Conservation (phyloP, 2,329 filamentous ascomycete species). For the Trichoderma harzianum region DNA sequence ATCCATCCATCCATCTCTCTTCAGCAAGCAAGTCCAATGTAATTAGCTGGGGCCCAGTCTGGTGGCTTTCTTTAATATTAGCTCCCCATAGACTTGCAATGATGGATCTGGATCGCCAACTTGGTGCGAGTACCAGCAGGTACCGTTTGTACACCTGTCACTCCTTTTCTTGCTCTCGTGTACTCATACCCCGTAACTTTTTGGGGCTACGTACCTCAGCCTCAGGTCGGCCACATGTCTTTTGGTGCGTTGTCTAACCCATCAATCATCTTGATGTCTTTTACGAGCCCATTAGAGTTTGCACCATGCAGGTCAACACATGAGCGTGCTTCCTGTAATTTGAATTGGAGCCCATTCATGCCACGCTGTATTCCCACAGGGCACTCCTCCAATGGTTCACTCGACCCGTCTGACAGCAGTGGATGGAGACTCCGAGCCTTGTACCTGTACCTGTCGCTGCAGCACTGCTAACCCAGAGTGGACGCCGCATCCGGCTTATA, state of each 20-base stretch:
- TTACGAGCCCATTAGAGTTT: background rate
- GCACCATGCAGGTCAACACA: background rate
- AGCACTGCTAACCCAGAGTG: background rate
- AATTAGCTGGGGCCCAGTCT: background rate
- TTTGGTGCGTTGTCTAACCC: background rate
- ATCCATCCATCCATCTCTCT: background rate
- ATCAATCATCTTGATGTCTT: background rate
- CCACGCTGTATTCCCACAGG: background rate
- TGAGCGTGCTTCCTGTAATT: conserved; percentile 9
- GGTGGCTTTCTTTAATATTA: background rate
- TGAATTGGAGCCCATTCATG: background rate
- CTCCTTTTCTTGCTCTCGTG: background rate
- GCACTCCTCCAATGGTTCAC: background rate
- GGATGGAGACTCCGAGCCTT: background rate
- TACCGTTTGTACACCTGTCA: background rate
- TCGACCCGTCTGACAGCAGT: conserved; percentile 3
- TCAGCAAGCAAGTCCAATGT: background rate
- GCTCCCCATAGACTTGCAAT: background rate
- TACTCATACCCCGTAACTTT: background rate
- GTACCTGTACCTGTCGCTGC: background rate
- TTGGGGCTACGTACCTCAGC: background rate
- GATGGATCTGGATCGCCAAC: background rate
- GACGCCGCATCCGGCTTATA: conserved; percentile 8
- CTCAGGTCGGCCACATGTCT: background rate
- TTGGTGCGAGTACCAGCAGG: background rate